Percentiles rank a stretch among this genome's conserved stretches.
phyloP scores from a whole-genome alignment of 768 basidiomycete genomes.

The Pleurotus pulmonarius region DNA sequence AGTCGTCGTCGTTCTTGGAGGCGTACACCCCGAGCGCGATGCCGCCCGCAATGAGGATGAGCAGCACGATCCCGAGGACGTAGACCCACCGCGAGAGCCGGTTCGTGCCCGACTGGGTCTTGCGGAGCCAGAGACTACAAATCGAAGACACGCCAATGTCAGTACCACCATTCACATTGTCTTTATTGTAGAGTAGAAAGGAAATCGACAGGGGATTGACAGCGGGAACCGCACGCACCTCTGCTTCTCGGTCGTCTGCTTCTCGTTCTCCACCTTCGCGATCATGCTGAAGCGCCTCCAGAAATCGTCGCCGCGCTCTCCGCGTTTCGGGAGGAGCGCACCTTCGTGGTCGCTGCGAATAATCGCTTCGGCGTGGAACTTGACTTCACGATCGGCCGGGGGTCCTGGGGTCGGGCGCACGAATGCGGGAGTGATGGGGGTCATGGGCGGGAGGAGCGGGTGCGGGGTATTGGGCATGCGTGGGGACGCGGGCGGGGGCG shows the following conservation, averaged over 20 bases:
- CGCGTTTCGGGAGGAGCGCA: slow-evolving; percentile 59
- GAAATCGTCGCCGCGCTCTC: slow-evolving; percentile 78
- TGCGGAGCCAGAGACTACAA: slow-evolving; percentile 60
- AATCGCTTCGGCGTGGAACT: slow-evolving; percentile 40
- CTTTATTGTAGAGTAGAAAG: not conserved
- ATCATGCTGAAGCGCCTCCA: slow-evolving; percentile 87
- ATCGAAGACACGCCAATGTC: not conserved
- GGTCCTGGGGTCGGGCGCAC: slow-evolving; percentile 45
- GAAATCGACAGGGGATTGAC: not conserved
- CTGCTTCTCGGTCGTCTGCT: slow-evolving; percentile 35
- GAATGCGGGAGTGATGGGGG: slow-evolving; percentile 78
- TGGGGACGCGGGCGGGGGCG: slow-evolving; percentile 11
- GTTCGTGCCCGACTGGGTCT: slow-evolving; percentile 52
- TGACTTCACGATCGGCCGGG: slow-evolving; percentile 41
- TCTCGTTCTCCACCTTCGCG: slow-evolving; percentile 58
- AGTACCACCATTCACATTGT: too few species aligned
- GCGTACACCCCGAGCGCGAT: slow-evolving; percentile 59
- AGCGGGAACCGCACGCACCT: slow-evolving; percentile 30
- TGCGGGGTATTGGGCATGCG: slow-evolving; percentile 56
- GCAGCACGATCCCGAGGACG: slow-evolving; percentile 56
- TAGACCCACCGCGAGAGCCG: slow-evolving; percentile 66
- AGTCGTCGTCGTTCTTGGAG: slow-evolving; percentile 37
- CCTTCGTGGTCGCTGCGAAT: slow-evolving; percentile 70
- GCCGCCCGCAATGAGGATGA: slow-evolving; percentile 53
- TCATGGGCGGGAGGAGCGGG: slow-evolving; percentile 71